A percentile compares a stretch with the other conserved stretches of the same genome.
Evolutionary conservation across 139 green algal species (phyloP).

Genomic region (Chlorella sp.): DNA sequence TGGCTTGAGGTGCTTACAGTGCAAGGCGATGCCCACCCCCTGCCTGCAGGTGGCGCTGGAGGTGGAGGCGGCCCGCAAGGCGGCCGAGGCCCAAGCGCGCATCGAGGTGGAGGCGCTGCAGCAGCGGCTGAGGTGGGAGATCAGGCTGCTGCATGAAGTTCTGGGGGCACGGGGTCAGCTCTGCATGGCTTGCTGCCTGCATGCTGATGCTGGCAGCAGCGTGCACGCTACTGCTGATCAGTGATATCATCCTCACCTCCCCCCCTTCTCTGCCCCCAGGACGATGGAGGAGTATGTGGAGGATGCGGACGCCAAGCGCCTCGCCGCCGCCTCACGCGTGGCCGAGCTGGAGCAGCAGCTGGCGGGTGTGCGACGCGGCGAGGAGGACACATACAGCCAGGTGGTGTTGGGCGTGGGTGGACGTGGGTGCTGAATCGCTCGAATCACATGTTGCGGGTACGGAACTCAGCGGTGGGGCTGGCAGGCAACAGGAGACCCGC

Average conservation of each 20-base stretch:
- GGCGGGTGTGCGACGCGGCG: background rate
- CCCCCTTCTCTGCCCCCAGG: background rate
- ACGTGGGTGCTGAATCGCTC: no score
- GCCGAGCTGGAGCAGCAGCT: slow-evolving; percentile 20
- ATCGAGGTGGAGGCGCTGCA: slow-evolving; percentile 51
- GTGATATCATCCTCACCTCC: no score
- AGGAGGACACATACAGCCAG: slow-evolving; percentile 34
- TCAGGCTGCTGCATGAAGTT: no score
- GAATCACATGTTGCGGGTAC: no score
- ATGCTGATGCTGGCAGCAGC: no score
- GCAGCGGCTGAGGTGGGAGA: slow-evolving; percentile 25
- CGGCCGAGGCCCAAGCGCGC: slow-evolving; percentile 41
- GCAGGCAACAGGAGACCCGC: no score
- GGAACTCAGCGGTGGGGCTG: no score
- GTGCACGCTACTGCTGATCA: no score
- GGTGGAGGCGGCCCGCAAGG: background rate
- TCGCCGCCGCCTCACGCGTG: background rate
- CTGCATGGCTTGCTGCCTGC: no score
- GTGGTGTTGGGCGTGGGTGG: background rate
- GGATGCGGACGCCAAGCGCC: slow-evolving; percentile 19
- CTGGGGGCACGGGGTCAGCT: no score
- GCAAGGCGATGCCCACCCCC: no score
- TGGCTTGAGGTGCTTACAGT: no score
- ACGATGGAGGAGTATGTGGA: slow-evolving; percentile 52
- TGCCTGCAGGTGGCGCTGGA: slow-evolving; percentile 12